These are phyloP conservation scores for Fusarium sp. DNA, from an alignment of 2,329 filamentous ascomycete species.

Conservation along the genomic window DNA sequence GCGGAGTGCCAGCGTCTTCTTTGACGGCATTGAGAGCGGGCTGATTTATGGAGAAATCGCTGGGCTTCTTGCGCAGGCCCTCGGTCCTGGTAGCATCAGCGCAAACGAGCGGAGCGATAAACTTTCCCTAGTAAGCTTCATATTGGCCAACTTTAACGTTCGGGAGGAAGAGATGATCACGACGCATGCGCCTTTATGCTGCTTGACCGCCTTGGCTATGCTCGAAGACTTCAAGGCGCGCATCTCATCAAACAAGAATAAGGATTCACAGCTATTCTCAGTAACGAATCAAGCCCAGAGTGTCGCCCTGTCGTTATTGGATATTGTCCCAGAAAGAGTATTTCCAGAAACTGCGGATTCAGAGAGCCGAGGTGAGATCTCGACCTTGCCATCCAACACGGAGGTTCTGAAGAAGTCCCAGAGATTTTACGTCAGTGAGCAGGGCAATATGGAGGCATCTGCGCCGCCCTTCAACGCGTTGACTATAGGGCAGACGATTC, in stretches of 20 bases:
- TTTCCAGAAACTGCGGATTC: conserved; percentile 58
- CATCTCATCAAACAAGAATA: conserved; percentile 50
- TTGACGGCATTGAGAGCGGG: conserved; percentile 95
- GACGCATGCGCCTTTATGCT: conserved; percentile 82
- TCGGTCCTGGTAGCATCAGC: conserved; percentile 60
- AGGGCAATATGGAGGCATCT: conserved; percentile 75
- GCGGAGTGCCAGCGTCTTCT: conserved; percentile 93
- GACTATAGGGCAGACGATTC: conserved; percentile 71
- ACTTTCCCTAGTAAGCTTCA: conserved; percentile 82
- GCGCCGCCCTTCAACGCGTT: conserved; percentile 69
- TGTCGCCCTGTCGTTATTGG: conserved; percentile 70
- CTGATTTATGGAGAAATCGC: conserved; percentile 90
- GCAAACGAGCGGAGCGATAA: conserved; percentile 68
- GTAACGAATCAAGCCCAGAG: conserved; percentile 54
- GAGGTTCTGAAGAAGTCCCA: conserved; percentile 72
- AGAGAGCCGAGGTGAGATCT: conserved; percentile 8
- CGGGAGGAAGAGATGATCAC: conserved; percentile 96
- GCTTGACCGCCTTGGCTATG: conserved; percentile 71
- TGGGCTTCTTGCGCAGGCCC: conserved; percentile 72
- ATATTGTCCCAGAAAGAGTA: conserved; percentile 73
- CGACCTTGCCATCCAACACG: conserved; percentile 46
- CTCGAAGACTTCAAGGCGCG: conserved; percentile 65
- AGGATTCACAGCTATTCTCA: conserved; percentile 49
- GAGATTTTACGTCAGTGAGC: conserved; percentile 76
- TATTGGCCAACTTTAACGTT: conserved; percentile 89